Evolutionary conservation across 441 rosid species (phyloP).

Genomic region (Daphne laureola): DNA sequence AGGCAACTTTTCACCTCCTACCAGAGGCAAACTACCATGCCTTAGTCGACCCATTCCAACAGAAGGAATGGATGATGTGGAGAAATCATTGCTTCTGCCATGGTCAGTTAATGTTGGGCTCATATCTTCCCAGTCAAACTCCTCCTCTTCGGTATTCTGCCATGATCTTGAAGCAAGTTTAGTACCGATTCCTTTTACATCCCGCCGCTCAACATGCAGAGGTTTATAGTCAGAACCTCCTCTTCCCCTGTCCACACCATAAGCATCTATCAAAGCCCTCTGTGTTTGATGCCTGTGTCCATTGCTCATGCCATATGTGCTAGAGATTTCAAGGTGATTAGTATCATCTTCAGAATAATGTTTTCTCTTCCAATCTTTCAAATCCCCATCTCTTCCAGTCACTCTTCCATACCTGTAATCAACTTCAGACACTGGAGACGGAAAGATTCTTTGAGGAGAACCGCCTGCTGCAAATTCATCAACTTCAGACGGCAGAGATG

Average conservation of each 20-base stretch:
- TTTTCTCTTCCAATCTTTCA: constrained; percentile 52
- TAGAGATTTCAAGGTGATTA: constrained; percentile 30
- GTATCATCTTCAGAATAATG: constrained; percentile 32
- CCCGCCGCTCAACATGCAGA: constrained; percentile 31
- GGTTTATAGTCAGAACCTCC: constrained; percentile 34
- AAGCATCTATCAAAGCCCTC: constrained; percentile 90
- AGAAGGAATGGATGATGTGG: constrained; percentile 41
- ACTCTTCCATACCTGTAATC: constrained; percentile 49
- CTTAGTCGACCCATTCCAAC: constrained; percentile 38
- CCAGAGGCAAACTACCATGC: constrained; percentile 33
- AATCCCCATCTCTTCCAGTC: constrained; percentile 43
- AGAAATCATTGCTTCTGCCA: constrained; percentile 39
- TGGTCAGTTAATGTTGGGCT: constrained; percentile 68
- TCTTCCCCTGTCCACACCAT: constrained; percentile 73
- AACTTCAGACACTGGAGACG: constrained; percentile 38
- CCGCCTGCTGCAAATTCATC: constrained; percentile 42
- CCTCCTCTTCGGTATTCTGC: constrained; percentile 99
- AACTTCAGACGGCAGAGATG: constrained; percentile 32
- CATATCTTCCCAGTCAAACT: constrained; percentile 99
- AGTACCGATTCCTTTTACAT: constrained; percentile 45
- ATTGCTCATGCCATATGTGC: constrained; percentile 28
- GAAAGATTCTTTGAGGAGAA: constrained; percentile 60
- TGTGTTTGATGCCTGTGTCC: constrained; percentile 61
- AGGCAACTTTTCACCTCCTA: constrained; percentile 30
- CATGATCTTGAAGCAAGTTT: constrained; percentile 55